phyloP scores from a whole-genome alignment of 495 filamentous ascomycete species.

The Aspergillus sparsus region DNA sequence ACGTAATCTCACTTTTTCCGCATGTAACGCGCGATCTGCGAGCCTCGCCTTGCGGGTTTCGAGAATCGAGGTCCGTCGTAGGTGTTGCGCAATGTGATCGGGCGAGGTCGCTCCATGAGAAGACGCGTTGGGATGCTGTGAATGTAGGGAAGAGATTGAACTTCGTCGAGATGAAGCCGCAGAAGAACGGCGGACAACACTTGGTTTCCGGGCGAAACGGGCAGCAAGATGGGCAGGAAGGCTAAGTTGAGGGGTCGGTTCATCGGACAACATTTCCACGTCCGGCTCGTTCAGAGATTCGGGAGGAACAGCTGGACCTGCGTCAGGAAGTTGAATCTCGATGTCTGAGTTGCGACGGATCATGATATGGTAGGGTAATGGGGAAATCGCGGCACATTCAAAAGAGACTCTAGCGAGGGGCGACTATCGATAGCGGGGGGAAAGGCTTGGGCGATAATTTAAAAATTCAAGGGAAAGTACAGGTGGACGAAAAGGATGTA shows the following conservation, averaged over 20 bases:
- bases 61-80: slow-evolving; percentile 87
- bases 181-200: slow-evolving; percentile 75
- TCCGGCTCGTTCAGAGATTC: slow-evolving; percentile 36
- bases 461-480: not conserved
- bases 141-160: slow-evolving; percentile 85
- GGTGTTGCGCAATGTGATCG: slow-evolving; percentile 83
- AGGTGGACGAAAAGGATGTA: slow-evolving; percentile 5
- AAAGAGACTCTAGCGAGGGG: slow-evolving; percentile 9
- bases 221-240: slow-evolving; percentile 84
- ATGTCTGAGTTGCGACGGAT: slow-evolving; percentile 53
- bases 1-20: slow-evolving; percentile 91
- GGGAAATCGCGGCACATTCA: slow-evolving; percentile 1
- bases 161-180: slow-evolving; percentile 85
- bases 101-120: slow-evolving; percentile 68
- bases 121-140: slow-evolving; percentile 64
- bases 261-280: slow-evolving; percentile 51
- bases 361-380: slow-evolving; percentile 32
- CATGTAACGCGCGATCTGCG: slow-evolving; percentile 90
- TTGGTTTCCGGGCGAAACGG: slow-evolving; percentile 74
- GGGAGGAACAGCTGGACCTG: slow-evolving; percentile 34
- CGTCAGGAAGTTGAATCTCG: slow-evolving; percentile 48
- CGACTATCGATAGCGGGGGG: slow-evolving; percentile 23
- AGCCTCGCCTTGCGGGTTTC: slow-evolving; percentile 91
- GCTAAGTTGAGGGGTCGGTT: slow-evolving; percentile 48
- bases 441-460: slow-evolving; percentile 24